A percentile compares a stretch with the other conserved stretches of the same genome.
Conservation (phyloP, 2,329 filamentous ascomycete genomes). For the Aspergillus pseudotamarii region DNA sequence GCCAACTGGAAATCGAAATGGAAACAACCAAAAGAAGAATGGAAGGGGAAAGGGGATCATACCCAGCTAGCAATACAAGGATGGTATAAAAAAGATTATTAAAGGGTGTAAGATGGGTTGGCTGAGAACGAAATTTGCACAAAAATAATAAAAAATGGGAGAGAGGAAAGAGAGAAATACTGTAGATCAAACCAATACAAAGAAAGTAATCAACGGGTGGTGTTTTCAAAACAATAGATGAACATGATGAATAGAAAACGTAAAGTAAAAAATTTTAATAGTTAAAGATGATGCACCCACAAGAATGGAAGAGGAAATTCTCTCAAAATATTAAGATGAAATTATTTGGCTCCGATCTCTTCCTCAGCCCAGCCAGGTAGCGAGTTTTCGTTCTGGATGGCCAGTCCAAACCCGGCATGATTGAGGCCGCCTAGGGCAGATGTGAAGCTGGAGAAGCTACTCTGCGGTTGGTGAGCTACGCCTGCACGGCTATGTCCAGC, state of each 20-base stretch:
- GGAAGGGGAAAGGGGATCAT: constrained; percentile 32
- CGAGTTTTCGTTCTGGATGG: constrained; percentile 60
- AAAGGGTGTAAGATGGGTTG: constrained; percentile 32
- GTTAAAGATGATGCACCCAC: constrained; percentile 26
- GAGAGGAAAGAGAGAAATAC: constrained; percentile 18
- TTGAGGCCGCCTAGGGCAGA: constrained; percentile 62
- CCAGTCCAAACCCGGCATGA: constrained; percentile 61
- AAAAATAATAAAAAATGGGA: constrained; percentile 15
- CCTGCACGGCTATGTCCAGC: constrained; percentile 37
- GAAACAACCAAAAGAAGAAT: constrained; percentile 23
- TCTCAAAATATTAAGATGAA: constrained; percentile 14
- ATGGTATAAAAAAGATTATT: constrained; percentile 34
- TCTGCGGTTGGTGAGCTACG: constrained; percentile 47
- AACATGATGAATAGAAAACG: constrained; percentile 19
- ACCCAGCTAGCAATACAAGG: constrained; percentile 45
- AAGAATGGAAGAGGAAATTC: constrained; percentile 19
- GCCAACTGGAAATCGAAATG: constrained; percentile 25
- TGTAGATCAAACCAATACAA: constrained; percentile 26
- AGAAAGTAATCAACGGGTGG: constrained; percentile 16
- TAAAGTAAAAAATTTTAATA: constrained; percentile 21
- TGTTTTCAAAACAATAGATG: constrained; percentile 15
- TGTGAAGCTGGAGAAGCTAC: constrained; percentile 61
- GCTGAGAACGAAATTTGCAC: constrained; percentile 30
- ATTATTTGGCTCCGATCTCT: constrained; percentile 60
- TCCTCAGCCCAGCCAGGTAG: constrained; percentile 67